Evolutionary conservation across 768 basidiomycete genomes (phyloP).

Genomic region (Baorangia bicolor): DNA sequence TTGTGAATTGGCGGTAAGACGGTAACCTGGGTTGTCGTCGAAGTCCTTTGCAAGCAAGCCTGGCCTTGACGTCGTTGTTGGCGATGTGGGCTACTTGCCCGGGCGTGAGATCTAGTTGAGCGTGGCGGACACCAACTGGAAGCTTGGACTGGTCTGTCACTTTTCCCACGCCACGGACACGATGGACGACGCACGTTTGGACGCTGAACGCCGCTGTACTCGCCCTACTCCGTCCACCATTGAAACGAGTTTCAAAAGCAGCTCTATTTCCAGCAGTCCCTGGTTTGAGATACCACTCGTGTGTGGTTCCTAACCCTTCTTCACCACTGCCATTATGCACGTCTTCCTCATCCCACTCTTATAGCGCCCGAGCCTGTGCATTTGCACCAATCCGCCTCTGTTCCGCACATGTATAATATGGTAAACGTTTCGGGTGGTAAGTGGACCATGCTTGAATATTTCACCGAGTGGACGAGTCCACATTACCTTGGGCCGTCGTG

Average conservation of each 20-base stretch:
- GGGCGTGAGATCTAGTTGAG: conserved; percentile 10
- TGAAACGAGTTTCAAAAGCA: conserved; percentile 5
- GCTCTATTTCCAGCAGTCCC: background rate
- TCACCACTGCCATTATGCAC: background rate
- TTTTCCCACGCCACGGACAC: conserved; percentile 28
- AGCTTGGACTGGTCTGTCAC: background rate
- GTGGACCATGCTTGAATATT: background rate
- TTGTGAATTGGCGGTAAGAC: conserved; percentile 2
- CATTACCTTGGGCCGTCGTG: background rate
- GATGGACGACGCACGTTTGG: background rate
- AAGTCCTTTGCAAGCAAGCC: background rate
- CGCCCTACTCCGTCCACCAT: background rate
- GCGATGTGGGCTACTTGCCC: conserved; percentile 12
- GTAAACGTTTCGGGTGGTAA: background rate
- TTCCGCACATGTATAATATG: conserved; percentile 6
- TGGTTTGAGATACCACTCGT: background rate
- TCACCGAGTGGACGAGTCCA: background rate
- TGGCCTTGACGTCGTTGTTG: conserved; percentile 12
- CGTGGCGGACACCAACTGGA: conserved; percentile 14
- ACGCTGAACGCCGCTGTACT: background rate
- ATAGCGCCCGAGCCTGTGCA: background rate
- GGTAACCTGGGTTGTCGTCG: conserved; percentile 9
- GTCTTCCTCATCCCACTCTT: conserved; percentile 3
- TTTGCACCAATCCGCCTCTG: conserved; percentile 2
- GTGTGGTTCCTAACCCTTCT: background rate